Evolutionary conservation across 2,329 filamentous ascomycete genomes (phyloP).

Genomic region (Diaporthe eres): DNA sequence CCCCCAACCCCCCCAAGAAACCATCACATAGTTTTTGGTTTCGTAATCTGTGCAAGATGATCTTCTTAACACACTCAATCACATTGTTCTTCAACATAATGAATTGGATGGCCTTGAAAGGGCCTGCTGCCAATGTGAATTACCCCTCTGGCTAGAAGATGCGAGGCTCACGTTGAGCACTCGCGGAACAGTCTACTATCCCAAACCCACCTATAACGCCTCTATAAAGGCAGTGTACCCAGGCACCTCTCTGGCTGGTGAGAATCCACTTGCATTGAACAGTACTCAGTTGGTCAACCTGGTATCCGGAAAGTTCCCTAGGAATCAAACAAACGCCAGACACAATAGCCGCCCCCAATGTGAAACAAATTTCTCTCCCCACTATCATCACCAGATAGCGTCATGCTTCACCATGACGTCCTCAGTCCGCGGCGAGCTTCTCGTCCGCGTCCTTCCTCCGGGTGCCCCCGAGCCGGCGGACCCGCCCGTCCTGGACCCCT

Average conservation of each 20-base stretch:
- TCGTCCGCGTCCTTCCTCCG: slow-evolving; percentile 31
- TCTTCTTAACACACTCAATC: neutral
- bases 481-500: slow-evolving; percentile 25
- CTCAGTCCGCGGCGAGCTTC: slow-evolving; percentile 23
- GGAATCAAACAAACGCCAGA: neutral
- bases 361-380: no score
- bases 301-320: neutral
- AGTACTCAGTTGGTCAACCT: neutral
- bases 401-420: slow-evolving; percentile 34
- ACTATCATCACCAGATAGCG: slow-evolving; percentile 28
- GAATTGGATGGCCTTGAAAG: neutral
- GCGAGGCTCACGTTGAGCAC: no score
- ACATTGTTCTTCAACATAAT: neutral
- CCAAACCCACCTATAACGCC: neutral
- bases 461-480: neutral
- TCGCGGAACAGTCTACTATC: neutral
- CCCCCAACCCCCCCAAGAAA: no score
- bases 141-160: neutral
- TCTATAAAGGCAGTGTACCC: neutral
- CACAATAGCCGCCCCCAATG: neutral
- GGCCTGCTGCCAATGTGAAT: neutral
- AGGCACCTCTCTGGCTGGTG: neutral
- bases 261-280: neutral
- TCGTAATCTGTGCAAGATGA: neutral
- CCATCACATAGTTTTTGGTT: neutral